phyloP scores from a whole-genome alignment of 441 rosid genomes.

The Croton setiger region DNA sequence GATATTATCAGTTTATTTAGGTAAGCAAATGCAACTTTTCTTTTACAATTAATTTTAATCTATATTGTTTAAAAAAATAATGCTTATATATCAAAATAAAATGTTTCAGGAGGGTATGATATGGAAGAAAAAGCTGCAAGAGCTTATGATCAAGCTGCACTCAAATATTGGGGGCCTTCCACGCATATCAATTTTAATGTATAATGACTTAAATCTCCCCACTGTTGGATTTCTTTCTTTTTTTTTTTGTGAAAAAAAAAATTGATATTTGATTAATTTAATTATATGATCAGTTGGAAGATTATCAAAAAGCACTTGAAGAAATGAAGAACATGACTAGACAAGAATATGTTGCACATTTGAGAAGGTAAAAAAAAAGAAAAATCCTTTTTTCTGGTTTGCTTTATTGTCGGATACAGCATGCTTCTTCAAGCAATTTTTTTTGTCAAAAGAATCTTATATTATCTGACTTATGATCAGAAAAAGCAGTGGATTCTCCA shows the following conservation, averaged over 20 bases:
- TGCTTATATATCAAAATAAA: constrained; percentile 22
- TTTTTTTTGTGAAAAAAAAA: neutral
- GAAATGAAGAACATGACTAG: constrained; percentile 88
- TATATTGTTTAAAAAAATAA: constrained; percentile 5
- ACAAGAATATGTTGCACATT: constrained; percentile 94
- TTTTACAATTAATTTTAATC: constrained; percentile 11
- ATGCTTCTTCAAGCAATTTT: constrained; percentile 6
- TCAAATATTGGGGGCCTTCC: constrained; percentile 99
- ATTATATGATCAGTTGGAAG: constrained; percentile 56
- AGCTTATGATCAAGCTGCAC: constrained; percentile 97
- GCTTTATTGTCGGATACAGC: constrained; percentile 2
- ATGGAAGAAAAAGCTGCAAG: constrained; percentile 99
- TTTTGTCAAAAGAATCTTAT: neutral
- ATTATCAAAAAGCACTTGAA: constrained; percentile 67
- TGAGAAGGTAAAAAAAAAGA: constrained; percentile 55
- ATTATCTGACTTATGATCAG: constrained; percentile 36
- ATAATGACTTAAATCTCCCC: constrained; percentile 23
- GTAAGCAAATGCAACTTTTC: constrained; percentile 34
- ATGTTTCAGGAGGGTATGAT: constrained; percentile 84
- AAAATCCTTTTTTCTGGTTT: neutral
- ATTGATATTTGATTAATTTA: no score
- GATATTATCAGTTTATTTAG: constrained; percentile 69
- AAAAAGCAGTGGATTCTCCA: constrained; percentile 97
- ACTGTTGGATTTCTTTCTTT: neutral
- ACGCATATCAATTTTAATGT: constrained; percentile 94